Base-by-base conservation (phyloP, 2,329 filamentous ascomycete species). In the Gremmenia infestans region DNA sequence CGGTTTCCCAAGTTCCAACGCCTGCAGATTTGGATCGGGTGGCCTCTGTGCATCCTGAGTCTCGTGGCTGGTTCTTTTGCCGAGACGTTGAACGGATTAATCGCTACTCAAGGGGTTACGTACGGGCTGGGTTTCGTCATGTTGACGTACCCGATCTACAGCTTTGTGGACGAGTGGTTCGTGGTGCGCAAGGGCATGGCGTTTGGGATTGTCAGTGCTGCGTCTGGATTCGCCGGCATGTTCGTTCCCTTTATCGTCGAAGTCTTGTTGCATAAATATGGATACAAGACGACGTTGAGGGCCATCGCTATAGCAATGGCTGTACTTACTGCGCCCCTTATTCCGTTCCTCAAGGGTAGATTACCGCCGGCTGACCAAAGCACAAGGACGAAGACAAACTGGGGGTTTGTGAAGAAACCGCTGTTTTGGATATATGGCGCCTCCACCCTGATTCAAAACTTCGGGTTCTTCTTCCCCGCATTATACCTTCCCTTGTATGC, bases 401-500 rank as follows among this genome's bases (percentile, higher is more conserved):
- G 60, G 64, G 54, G 55, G 1, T 80, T 79, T 63, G 68, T 79
- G 47, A 68, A 64, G 47, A 74, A 76, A 56, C 69, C 67, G 9
- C 73, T 74, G 1, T 77, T 80, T 61, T 79, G 74, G 63, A 70
- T 80, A 58, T 77, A 77, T 66, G 70, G 69, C 43, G 63, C 74
- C 35, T 75, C 74, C 17, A 80, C 74, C 32, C 66, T 78, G 2
- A 65, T 78, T 22, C 76, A 79, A 61, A 76, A 73, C 55, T 71
- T 73, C 23, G 78, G 77, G 2, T 80, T 78, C 61, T 76, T 76
- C 42, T 72, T 80, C 37, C 78, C 78, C 11, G 72, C 77, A 36
- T 73, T 76, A 0, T 78, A 77, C 59, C 68, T 79, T 1, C 83
- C 88, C 12, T 88, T 87, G 64, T 92, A 90, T 66, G 85, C 86